Conservation (phyloP, 2,329 filamentous ascomycete species). For the Aspergillus cejpii region DNA sequence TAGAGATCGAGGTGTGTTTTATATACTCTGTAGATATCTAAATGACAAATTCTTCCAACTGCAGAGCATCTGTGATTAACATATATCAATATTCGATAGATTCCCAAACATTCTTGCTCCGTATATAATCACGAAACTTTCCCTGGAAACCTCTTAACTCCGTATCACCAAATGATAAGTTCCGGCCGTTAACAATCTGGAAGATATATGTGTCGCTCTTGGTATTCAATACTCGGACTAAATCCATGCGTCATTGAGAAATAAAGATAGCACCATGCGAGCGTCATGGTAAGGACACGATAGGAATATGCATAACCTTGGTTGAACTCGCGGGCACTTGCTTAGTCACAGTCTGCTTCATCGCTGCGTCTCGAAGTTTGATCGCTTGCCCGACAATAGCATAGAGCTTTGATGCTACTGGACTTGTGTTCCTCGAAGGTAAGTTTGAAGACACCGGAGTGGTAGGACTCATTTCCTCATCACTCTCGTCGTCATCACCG, state of each 20-base stretch:
- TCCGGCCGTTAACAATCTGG: not conserved
- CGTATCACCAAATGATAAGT: not conserved
- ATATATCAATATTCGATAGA: too few species aligned
- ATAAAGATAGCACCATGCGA: not conserved
- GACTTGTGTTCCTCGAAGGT: slow-evolving; percentile 2
- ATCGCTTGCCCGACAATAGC: slow-evolving; percentile 11
- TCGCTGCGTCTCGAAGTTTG: slow-evolving; percentile 5
- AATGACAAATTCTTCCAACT: too few species aligned
- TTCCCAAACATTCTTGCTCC: not conserved
- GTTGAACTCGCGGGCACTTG: not conserved
- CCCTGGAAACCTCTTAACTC: not conserved
- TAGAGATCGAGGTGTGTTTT: too few species aligned
- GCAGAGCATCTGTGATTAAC: too few species aligned
- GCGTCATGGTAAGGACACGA: slow-evolving; percentile 15
- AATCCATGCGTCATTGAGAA: not conserved
- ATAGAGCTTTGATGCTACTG: slow-evolving; percentile 10
- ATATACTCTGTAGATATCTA: too few species aligned
- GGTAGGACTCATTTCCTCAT: not conserved
- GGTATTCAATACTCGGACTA: not conserved
- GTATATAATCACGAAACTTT: not conserved
- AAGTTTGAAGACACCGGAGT: not conserved
- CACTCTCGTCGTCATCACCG: not conserved
- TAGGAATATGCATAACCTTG: slow-evolving; percentile 14
- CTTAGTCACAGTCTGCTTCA: not conserved
- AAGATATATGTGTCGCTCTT: not conserved